Percentiles rank a stretch among this genome's conserved stretches.
phyloP scores from a whole-genome alignment of 129 eudicot genomes.

The Helianthus annuus region HanXRQr2.0-SUNRISE NC_035435.2:151326292-151326791 shows the following conservation, averaged over 20 bases:
- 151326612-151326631: not conserved
- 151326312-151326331: no score
- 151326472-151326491: conserved; percentile 69
- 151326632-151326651: not conserved
- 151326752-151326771: conserved; percentile 71
- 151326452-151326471: conserved; percentile 74
- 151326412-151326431: conserved; percentile 57
- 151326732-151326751: conserved; percentile 62
- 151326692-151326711: conserved; percentile 68
- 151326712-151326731: conserved; percentile 16
- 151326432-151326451: conserved; percentile 85
- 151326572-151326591: conserved; percentile 51
- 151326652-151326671: not conserved
- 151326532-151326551: conserved; percentile 83
- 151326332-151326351: no score
- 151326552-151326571: conserved; percentile 71
- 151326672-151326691: conserved; percentile 57
- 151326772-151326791: conserved; percentile 83
- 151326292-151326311: not conserved
- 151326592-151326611: conserved; percentile 63
- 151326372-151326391: not conserved
- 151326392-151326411: conserved; percentile 52
- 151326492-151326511: conserved; percentile 53
- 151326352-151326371: no score
- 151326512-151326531: conserved; percentile 47